Percentiles rank a stretch among this genome's conserved stretches.
Conservation (phyloP, 192 early-diverging fungal species). For the Linderina pennispora region DNA sequence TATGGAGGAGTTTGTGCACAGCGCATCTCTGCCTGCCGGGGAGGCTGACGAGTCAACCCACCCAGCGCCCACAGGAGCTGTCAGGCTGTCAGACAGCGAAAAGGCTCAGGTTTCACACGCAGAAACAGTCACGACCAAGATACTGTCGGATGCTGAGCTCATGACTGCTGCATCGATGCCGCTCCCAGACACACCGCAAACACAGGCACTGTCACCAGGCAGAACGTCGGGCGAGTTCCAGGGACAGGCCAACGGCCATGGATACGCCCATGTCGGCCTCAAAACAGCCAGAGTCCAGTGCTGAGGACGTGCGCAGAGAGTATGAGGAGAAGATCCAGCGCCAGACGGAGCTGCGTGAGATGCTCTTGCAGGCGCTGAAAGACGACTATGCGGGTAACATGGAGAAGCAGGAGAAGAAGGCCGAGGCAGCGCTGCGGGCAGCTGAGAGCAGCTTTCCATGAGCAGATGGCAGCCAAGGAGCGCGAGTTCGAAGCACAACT, state of each 20-base stretch:
- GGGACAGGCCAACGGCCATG: no score
- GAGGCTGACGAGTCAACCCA: no score
- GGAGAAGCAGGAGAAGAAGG: conserved; percentile 22
- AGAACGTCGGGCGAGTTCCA: no score
- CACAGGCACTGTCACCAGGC: no score
- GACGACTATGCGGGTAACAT: conserved; percentile 36
- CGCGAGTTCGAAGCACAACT: conserved; percentile 28
- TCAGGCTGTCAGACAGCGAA: conserved; percentile 5
- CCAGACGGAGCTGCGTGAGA: conserved; percentile 36
- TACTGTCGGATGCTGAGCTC: conserved; percentile 14
- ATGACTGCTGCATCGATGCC: conserved; percentile 19
- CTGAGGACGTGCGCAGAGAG: conserved; percentile 9
- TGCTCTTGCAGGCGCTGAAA: conserved; percentile 32
- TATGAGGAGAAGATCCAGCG: conserved; percentile 9
- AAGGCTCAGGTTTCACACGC: conserved; percentile 1
- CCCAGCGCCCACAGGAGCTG: no score
- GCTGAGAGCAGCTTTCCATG: conserved; percentile 1
- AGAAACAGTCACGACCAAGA: conserved; percentile 31
- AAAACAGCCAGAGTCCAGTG: no score
- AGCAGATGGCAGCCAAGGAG: conserved; percentile 18
- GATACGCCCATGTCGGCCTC: no score
- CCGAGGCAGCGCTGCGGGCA: neutral
- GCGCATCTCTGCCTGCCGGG: no score
- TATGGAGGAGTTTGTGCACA: no score
- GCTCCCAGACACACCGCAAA: conserved; percentile 23